phyloP scores from a whole-genome alignment of 352 stramenopile species.

The Globisporangium irregulare region DNA sequence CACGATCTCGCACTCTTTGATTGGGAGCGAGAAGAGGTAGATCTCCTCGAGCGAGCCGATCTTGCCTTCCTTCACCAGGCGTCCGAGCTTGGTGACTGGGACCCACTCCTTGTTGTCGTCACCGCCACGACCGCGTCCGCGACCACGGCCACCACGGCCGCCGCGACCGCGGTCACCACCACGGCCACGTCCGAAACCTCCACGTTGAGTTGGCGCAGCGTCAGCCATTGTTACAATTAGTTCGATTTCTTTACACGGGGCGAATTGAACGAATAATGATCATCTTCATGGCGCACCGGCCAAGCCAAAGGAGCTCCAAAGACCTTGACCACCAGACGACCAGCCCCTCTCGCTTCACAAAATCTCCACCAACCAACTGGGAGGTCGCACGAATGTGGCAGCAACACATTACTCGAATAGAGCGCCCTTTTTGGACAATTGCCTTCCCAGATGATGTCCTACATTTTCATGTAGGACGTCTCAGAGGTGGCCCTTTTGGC shows the following conservation, averaged over 20 bases:
- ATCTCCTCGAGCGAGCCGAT: conserved; percentile 99
- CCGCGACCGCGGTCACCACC: conserved; percentile 80
- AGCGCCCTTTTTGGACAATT: background rate
- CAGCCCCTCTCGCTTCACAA: background rate
- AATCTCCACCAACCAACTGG: conserved; percentile 37
- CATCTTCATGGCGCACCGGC: background rate
- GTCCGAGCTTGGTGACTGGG: conserved; percentile 99
- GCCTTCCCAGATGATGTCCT: background rate
- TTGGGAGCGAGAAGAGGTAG: conserved; percentile 99
- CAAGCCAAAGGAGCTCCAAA: background rate
- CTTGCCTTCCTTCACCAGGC: conserved; percentile 99
- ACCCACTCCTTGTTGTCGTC: conserved; percentile 97
- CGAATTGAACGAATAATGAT: conserved; percentile 84
- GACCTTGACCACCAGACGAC: background rate
- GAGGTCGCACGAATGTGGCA: conserved; percentile 34
- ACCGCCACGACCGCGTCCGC: conserved; percentile 82
- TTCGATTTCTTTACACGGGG: conserved; percentile 49
- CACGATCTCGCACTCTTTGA: conserved; percentile 99
- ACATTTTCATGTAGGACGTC: background rate
- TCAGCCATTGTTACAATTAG: conserved; percentile 78
- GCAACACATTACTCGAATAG: background rate
- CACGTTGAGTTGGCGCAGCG: conserved; percentile 77
- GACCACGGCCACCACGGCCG: conserved; percentile 81
- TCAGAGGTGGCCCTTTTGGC: background rate
- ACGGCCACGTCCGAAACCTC: conserved; percentile 92